A percentile compares a stretch with the other conserved stretches of the same genome.
These are phyloP conservation scores for Auricularia sp. DNA, from an alignment of 768 basidiomycete genomes.

Conservation along the genomic window DNA sequence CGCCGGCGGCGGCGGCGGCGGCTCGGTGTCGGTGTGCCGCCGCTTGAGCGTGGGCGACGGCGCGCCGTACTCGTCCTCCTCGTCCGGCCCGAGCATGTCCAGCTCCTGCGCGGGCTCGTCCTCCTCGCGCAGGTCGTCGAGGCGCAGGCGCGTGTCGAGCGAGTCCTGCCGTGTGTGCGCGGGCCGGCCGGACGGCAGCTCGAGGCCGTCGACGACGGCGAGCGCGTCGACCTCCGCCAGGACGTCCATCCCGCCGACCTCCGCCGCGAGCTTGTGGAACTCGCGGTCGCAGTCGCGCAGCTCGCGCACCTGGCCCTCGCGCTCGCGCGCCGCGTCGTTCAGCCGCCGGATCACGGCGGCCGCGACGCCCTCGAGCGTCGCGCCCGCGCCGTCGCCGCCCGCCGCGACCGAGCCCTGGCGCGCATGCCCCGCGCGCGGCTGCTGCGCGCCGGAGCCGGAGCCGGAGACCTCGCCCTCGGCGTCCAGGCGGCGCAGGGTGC, in stretches of 20 bases:
- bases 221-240: conserved; percentile 61
- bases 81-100: conserved; percentile 35
- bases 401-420: conserved; percentile 12
- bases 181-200: conserved; percentile 11
- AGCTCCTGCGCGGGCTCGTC: conserved; percentile 34
- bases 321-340: conserved; percentile 63
- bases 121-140: conserved; percentile 6
- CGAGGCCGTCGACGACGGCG: conserved; percentile 33
- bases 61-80: conserved; percentile 33
- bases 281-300: conserved; percentile 70
- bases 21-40: background rate
- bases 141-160: background rate
- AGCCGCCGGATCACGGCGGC: conserved; percentile 68
- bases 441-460: conserved; percentile 17
- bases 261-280: conserved; percentile 63
- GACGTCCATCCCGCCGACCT: conserved; percentile 67
- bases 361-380: conserved; percentile 54
- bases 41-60: background rate
- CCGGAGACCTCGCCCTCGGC: conserved; percentile 29
- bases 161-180: conserved; percentile 8
- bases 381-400: conserved; percentile 9
- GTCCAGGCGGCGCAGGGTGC: conserved; percentile 62
- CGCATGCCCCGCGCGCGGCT: conserved; percentile 24
- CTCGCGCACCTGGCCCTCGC: conserved; percentile 74
- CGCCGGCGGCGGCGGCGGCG: conserved; percentile 28